Evolutionary conservation across 805 yeast species (phyloP).

Genomic region (Candida tibetensis): DNA sequence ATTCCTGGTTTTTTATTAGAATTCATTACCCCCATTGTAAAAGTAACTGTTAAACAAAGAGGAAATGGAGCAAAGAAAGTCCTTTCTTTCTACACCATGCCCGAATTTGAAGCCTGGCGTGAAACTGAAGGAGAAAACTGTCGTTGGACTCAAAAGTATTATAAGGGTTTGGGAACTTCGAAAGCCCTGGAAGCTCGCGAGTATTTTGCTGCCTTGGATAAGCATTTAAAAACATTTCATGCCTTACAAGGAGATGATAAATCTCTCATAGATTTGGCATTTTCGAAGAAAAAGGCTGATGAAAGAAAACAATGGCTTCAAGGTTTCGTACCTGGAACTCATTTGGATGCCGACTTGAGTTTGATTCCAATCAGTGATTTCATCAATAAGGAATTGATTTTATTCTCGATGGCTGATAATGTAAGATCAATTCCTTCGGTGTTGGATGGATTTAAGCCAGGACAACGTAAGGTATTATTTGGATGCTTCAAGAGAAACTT

Average conservation of each 20-base stretch:
- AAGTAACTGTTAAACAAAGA: conserved; percentile 67
- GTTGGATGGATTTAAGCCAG: conserved; percentile 94
- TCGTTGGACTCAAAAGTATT: conserved; percentile 91
- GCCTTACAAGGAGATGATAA: conserved; percentile 76
- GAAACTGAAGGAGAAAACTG: conserved; percentile 70
- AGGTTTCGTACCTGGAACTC: conserved; percentile 88
- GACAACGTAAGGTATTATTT: conserved; percentile 89
- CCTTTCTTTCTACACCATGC: conserved; percentile 87
- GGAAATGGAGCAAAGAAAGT: conserved; percentile 54
- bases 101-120: conserved; percentile 93
- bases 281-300: conserved; percentile 92
- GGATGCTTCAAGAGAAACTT: conserved; percentile 84
- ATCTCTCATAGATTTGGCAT: conserved; percentile 81
- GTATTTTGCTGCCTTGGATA: conserved; percentile 81
- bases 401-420: conserved; percentile 96
- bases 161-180: conserved; percentile 98
- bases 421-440: conserved; percentile 92
- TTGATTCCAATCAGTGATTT: conserved; percentile 90
- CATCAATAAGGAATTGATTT: conserved; percentile 89
- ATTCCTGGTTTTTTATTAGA: conserved; percentile 91
- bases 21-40: conserved; percentile 94
- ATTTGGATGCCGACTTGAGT: conserved; percentile 70
- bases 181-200: conserved; percentile 77
- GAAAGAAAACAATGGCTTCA: conserved; percentile 97
- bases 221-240: conserved; percentile 82